These are phyloP conservation scores for Rhodamnia rubescens DNA, from an alignment of 345 rosid genomes.

Conservation along the genomic window DNA sequence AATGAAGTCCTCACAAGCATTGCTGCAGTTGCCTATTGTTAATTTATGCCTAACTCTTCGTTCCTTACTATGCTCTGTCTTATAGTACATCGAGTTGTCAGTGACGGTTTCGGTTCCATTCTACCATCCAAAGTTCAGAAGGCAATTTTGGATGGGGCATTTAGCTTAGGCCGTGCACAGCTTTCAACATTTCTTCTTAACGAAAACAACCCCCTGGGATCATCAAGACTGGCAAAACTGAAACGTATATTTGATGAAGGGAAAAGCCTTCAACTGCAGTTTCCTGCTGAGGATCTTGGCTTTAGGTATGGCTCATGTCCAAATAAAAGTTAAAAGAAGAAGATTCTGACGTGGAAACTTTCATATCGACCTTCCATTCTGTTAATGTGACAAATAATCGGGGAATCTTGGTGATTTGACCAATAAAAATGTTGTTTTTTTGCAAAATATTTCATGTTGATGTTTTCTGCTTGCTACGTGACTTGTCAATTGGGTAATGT, in stretches of 20 bases:
- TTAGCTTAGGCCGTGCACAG: constrained; percentile 81
- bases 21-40: neutral
- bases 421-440: neutral
- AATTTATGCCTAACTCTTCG: neutral
- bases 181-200: constrained; percentile 64
- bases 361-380: neutral
- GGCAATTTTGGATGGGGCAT: constrained; percentile 63
- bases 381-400: neutral
- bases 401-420: neutral
- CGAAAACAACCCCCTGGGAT: constrained; percentile 68
- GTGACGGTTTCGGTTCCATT: constrained; percentile 41
- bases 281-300: constrained; percentile 99
- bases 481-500: neutral
- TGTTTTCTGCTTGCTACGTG: neutral
- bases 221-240: constrained; percentile 59
- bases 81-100: constrained; percentile 56
- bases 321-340: neutral
- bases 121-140: constrained; percentile 69
- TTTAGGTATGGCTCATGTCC: constrained; percentile 47
- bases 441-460: neutral
- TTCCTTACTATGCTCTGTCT: neutral
- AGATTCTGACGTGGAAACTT: neutral
- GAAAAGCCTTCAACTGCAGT: constrained; percentile 88
- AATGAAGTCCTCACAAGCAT: neutral
- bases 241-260: constrained; percentile 75